Base-by-base conservation (phyloP, 306 rosid genomes). In the Mucuna pruriens region DNA sequence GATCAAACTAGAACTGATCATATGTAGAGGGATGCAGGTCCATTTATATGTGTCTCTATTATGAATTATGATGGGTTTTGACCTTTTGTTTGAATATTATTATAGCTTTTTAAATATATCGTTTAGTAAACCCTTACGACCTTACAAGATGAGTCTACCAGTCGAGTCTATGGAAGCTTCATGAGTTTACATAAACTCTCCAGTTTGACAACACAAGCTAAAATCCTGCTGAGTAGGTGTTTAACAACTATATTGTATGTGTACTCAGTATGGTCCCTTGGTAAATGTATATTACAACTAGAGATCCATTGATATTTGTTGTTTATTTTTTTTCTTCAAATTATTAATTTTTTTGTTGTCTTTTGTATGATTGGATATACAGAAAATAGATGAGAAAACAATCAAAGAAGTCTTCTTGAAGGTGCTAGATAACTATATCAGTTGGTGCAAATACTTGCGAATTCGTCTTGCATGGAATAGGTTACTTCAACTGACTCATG, bases 381-480 rank as follows among this genome's bases (percentile, higher is more conserved):
- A 95, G 99, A 95, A 95, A 89, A 81, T 95, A 80, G 96, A 95
- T 64, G 98, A 95, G 88, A 89, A 88, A 80, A 90, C 97, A 61
- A 86, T 95, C 86, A 86, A 93, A 54, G 93, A 85, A 63, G 98
- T 93, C 66, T 89, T 95, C 89, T 68, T 84, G 87, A 95, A 90
- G 90, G 97, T 88, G 80, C 94, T 95, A 61, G 97, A 89, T 87
- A 95, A 95, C 82, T 95, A 95, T 88, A 91, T 88, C 70, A 91
- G 76, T 77, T 95, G 99, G 98, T 95, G 99, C 84, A 87, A 75
- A 90, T 95, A 95, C 81, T 84, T 95, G 89, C 94, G 93, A 79
- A 86, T 74, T 34, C 97, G 98, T 38, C 73, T 86, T 87, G 97
- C 85, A 15, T 95, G 98, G 98, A 93, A 93, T 74, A 95, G 99